Base-by-base conservation (phyloP, 75 land plant species). In the Pinus taeda region DNA sequence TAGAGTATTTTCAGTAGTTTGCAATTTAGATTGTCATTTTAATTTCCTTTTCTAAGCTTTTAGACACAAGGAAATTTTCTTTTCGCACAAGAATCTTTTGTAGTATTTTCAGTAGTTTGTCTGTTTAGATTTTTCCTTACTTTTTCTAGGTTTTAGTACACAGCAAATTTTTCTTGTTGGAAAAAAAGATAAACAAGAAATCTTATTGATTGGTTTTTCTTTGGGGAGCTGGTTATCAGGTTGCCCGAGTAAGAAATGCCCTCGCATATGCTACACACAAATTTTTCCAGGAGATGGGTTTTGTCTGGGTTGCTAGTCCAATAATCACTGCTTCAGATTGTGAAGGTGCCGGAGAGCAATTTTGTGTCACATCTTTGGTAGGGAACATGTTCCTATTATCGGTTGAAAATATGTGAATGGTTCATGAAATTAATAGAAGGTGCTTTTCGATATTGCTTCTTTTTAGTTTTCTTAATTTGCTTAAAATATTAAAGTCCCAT, bases 291-390 rank as follows among this genome's bases (percentile, higher is more conserved):
- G 99, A 97, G 76, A 92, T 88, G 80, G 99, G 99, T 1, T 97
- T 95, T 86, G 83, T 95, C 55, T 97, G 99, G 99, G 77, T 97
- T 30, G 92, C 99, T 24, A 97, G 95, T 66, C 99, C 99, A 61
- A 95, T 97, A 11, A 91, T 97, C 73, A 97, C 99, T 45, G 95
- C 93, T 71, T 97, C 99, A 69, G 98, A 97, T 80, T 95, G 98
- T 89, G 99, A 97, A 84, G 99, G 99, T 80, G 95, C 99, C 60
- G 99, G 99, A 60, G 98, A 97, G 80, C 98, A 95, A 75, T 97
- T 97, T 66, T 92, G 98, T 80, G 99, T 94, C 21, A 95, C 99
- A 71, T 94, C 99, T 58, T 76, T 97, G 95, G 99, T 97, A 91
- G 70, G 87, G 30, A 58, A 11, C 53, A 21, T 57, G 26, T 73